A percentile compares a stretch with the other conserved stretches of the same genome.
These are phyloP conservation scores for Candida broadrunensis DNA, from an alignment of 805 yeast species.

Conservation along the genomic window DNA sequence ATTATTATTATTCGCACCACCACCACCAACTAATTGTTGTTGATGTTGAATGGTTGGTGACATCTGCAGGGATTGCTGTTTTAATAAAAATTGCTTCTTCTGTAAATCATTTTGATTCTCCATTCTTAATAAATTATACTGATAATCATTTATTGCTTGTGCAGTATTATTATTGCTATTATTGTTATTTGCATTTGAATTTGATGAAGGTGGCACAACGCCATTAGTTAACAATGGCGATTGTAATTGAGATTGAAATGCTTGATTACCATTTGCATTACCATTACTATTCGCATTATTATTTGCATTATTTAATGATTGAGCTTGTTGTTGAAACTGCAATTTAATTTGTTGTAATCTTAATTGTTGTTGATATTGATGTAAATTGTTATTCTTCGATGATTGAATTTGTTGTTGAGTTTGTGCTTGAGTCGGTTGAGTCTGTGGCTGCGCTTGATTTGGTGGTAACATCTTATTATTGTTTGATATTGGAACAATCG, in stretches of 20 bases:
- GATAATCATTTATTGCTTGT: conserved; percentile 20
- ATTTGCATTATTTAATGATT: background rate
- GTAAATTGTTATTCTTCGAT: conserved; percentile 1
- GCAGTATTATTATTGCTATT: conserved; percentile 3
- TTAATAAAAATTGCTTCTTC: conserved; percentile 16
- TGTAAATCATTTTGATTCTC: conserved; percentile 17
- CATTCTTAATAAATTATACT: conserved; percentile 15
- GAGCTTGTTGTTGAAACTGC: conserved; percentile 21
- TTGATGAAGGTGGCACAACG: background rate
- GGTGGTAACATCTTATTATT: conserved; percentile 4
- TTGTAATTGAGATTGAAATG: conserved; percentile 7
- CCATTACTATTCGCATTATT: conserved; percentile 5
- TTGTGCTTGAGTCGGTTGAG: conserved; percentile 2
- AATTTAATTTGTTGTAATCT: conserved; percentile 21
- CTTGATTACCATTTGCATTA: background rate
- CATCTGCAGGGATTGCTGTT: conserved; percentile 14
- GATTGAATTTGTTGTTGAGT: conserved; percentile 5
- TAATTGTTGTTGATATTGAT: conserved; percentile 20
- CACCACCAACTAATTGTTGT: background rate
- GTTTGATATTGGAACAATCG: conserved; percentile 2
- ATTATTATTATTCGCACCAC: background rate
- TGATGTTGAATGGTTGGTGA: conserved; percentile 8
- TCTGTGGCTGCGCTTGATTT: background rate
- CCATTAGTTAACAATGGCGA: conserved; percentile 12
- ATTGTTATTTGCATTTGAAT: conserved; percentile 3